Evolutionary conservation across 2,329 filamentous ascomycete genomes (phyloP).

Genomic region (Pestalotiopsis sp.): DNA sequence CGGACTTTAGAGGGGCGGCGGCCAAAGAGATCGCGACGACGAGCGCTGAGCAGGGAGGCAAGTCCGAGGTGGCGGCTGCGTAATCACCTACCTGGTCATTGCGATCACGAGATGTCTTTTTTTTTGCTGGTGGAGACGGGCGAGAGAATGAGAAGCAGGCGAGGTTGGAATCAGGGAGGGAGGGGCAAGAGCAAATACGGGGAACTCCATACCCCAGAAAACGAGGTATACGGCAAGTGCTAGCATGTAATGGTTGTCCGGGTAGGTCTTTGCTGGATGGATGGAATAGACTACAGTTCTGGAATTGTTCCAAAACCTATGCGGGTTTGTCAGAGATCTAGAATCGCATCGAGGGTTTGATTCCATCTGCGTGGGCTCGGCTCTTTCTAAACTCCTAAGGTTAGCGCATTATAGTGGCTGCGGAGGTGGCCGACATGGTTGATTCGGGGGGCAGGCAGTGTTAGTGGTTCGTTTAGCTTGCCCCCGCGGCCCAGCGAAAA

Average conservation of each 20-base stretch:
- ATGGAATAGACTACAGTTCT: too few species aligned
- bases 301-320: background rate
- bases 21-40: background rate
- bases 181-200: background rate
- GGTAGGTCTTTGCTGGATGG: background rate
- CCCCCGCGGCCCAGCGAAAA: background rate
- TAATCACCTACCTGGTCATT: background rate
- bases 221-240: background rate
- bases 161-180: background rate
- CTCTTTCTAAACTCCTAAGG: background rate
- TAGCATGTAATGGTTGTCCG: background rate
- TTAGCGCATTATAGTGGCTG: background rate
- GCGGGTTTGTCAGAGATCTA: background rate
- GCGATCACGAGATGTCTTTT: background rate
- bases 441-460: background rate
- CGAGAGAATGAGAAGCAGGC: background rate
- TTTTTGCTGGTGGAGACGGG: background rate
- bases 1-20: slow-evolving; percentile 20
- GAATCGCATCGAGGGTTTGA: background rate
- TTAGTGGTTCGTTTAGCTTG: background rate
- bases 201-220: background rate
- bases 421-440: background rate
- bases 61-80: background rate
- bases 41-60: background rate
- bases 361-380: background rate